These are phyloP conservation scores for Xanthoparmelia taractica DNA, from an alignment of 495 filamentous ascomycete genomes.

Conservation along the genomic window DNA sequence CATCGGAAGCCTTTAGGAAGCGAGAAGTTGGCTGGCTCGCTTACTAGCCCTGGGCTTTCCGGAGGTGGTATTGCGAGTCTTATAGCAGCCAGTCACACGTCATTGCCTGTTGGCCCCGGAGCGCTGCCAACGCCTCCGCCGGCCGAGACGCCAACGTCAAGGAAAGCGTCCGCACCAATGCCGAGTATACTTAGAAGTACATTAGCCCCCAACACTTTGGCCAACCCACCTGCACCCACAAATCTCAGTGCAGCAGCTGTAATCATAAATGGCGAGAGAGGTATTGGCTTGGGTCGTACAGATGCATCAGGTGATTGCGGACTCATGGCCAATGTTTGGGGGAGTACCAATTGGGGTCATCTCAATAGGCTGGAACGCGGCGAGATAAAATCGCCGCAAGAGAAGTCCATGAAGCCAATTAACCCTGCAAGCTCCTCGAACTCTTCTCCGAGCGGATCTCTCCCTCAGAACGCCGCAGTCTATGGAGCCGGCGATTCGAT, in stretches of 20 bases:
- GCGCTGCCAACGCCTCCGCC: constrained; percentile 31
- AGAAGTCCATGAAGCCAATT: constrained; percentile 3
- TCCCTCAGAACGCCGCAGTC: not conserved
- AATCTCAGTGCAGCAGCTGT: constrained; percentile 84
- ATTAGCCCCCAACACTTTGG: constrained; percentile 76
- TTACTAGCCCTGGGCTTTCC: constrained; percentile 32
- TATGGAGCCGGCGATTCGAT: constrained; percentile 15
- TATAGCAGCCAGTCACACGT: constrained; percentile 74
- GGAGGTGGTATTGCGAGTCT: constrained; percentile 76
- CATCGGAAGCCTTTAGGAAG: constrained; percentile 63
- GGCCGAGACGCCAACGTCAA: constrained; percentile 29
- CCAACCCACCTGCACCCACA: constrained; percentile 75
- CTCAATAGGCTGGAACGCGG: constrained; percentile 58
- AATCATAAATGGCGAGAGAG: constrained; percentile 67
- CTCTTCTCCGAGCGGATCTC: constrained; percentile 25
- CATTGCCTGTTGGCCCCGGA: constrained; percentile 53
- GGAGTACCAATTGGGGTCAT: constrained; percentile 74
- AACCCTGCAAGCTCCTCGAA: constrained; percentile 16
- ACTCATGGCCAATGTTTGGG: constrained; percentile 88
- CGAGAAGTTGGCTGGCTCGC: constrained; percentile 32
- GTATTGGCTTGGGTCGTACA: constrained; percentile 48
- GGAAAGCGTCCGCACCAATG: constrained; percentile 19
- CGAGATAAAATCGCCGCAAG: constrained; percentile 30
- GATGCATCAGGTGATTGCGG: constrained; percentile 62
- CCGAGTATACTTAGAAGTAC: constrained; percentile 48